Base-by-base conservation (phyloP, 2,329 filamentous ascomycete genomes). In the Fusarium cicatricum region DNA sequence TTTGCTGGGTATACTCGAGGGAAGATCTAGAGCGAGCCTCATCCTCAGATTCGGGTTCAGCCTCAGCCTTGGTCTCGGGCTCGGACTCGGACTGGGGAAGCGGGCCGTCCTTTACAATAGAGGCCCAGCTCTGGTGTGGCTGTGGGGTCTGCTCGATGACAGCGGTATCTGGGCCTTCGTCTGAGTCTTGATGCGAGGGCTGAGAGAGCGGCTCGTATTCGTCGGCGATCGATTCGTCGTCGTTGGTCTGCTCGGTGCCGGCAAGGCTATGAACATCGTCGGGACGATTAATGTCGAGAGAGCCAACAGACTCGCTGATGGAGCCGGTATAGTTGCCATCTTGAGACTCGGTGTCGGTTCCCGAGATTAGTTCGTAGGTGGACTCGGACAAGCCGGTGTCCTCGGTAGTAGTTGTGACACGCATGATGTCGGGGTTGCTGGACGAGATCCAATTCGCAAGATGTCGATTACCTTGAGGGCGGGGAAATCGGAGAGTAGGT, bases 361-460 rank as follows among this genome's bases (percentile, higher is more conserved):
- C 76, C 49, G 76, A 75, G 69, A 87, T 80, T 41, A 86, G 73
- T 67, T 86, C 84, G 70, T 83, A 87, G 54, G 82, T 77, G 50
- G 84, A 84, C 66, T 85, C 84, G 66, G 78, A 73, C 67, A 86
- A 69, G 65, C 75, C 84, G 70, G 82, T 79, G 59, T 80, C 78
- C 34, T 82, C 79, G 53, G 78, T 76, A 23, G 74, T 74, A 47
- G 69, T 73, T 32, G 74, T 74, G 17, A 77, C 72, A 60, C 77
- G 77, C 81, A 85, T 84, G 60, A 85, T 84, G 72, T 83, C 79
- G 46, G 82, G 82, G 26, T 82, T 79, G 66, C 83, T 85, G 47
- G 78, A 80, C 7, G 82, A 84, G 42, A 87, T 76, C 83, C 83
- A 86, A 77, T 82, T 81, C 65, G 83, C 83, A 34, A 87, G 80